Percentiles rank a stretch among this genome's conserved stretches.
Conservation (phyloP, 805 yeast genomes). For the Grigorovia yakushimaensis region DNA sequence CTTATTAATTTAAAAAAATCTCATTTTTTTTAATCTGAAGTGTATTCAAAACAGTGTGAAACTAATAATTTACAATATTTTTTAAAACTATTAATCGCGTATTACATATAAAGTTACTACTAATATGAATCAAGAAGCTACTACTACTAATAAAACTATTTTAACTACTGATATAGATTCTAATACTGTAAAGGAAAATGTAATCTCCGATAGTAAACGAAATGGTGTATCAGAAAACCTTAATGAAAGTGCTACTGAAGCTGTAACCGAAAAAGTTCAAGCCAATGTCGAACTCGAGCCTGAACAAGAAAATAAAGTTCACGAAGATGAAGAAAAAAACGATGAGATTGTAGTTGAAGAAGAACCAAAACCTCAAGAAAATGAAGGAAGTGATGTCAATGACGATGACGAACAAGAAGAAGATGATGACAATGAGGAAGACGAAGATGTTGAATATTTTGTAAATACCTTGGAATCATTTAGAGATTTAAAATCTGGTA, state of each 20-base stretch:
- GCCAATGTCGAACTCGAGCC: not conserved
- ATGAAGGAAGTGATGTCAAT: not conserved
- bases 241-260: not conserved
- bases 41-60: too few species aligned
- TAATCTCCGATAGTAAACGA: not conserved
- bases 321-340: not conserved
- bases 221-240: not conserved
- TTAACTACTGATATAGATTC: not conserved
- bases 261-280: too few species aligned
- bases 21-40: too few species aligned
- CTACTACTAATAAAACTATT: not conserved
- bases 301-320: not conserved
- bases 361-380: not conserved
- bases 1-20: too few species aligned
- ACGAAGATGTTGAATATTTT: conserved; percentile 27
- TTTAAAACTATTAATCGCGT: not conserved
- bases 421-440: conserved; percentile 2
- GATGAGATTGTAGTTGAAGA: not conserved
- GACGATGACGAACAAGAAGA: not conserved
- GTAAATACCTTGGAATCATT: conserved; percentile 35
- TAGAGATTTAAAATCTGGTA: conserved; percentile 65
- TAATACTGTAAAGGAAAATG: not conserved
- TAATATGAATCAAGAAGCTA: not conserved
- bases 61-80: too few species aligned
- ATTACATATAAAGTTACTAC: too few species aligned